Conservation (phyloP, 306 rosid genomes). For the Lablab purpureus region DNA sequence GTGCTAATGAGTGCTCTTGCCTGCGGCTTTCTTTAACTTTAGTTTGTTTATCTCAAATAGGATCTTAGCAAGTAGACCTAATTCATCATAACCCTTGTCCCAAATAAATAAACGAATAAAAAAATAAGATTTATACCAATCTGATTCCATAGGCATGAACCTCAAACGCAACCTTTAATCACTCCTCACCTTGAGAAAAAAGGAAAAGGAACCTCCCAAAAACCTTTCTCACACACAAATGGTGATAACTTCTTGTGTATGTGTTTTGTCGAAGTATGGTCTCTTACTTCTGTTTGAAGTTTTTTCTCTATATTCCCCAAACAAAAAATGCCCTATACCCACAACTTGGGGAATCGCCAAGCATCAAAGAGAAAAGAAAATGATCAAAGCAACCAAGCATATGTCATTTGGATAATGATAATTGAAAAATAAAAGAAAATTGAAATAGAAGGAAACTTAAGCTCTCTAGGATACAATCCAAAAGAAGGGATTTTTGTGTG, state of each 20-base stretch:
- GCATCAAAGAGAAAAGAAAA: constrained; percentile 62
- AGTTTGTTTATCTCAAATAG: constrained; percentile 46
- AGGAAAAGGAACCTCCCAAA: constrained; percentile 30
- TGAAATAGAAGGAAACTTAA: constrained; percentile 28
- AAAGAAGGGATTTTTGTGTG: constrained; percentile 60
- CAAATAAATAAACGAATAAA: constrained; percentile 18
- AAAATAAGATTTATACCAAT: constrained; percentile 28
- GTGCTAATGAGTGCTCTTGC: constrained; percentile 59
- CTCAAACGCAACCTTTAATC: constrained; percentile 54
- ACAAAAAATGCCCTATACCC: constrained; percentile 55
- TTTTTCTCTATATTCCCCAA: constrained; percentile 62
- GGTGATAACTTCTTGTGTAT: constrained; percentile 29
- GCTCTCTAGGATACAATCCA: constrained; percentile 60
- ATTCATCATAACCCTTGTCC: constrained; percentile 51
- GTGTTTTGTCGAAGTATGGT: constrained; percentile 53
- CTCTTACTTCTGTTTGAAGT: constrained; percentile 61
- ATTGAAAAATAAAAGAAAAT: constrained; percentile 25
- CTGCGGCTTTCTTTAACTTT: constrained; percentile 63
- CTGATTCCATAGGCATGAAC: constrained; percentile 52
- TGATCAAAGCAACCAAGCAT: constrained; percentile 56
- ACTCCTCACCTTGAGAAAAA: constrained; percentile 51
- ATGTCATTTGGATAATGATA: constrained; percentile 64
- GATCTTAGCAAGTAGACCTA: constrained; percentile 54
- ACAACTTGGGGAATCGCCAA: constrained; percentile 69
- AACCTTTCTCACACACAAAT: constrained; percentile 37